Conservation (phyloP, 495 filamentous ascomycete species). For the Podospora pseudopauciseta region DNA sequence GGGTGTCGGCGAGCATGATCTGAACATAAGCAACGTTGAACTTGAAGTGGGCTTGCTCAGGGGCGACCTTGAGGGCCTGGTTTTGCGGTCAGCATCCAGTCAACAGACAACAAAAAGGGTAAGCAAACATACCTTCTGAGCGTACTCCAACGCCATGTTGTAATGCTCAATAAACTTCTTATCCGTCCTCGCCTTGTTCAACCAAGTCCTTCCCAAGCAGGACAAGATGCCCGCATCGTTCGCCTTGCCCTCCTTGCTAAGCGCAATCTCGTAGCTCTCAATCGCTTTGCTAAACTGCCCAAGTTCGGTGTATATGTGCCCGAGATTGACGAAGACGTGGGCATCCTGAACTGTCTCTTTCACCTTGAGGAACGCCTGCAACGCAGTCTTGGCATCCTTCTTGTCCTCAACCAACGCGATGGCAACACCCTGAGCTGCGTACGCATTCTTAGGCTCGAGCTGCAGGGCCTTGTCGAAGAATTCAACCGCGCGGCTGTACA, state of each 20-base stretch:
- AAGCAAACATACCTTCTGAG: slow-evolving; percentile 56
- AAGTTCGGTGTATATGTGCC: slow-evolving; percentile 85
- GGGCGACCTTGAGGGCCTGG: slow-evolving; percentile 69
- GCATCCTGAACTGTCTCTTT: slow-evolving; percentile 83
- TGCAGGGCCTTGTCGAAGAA: slow-evolving; percentile 98
- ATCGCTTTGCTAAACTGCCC: slow-evolving; percentile 85
- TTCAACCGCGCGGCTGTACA: slow-evolving; percentile 87
- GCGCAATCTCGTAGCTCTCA: slow-evolving; percentile 89
- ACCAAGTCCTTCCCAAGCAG: slow-evolving; percentile 92
- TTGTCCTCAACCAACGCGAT: slow-evolving; percentile 92
- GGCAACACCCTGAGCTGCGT: slow-evolving; percentile 91
- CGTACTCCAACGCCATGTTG: slow-evolving; percentile 82
- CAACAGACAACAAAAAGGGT: not conserved
- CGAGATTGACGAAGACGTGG: slow-evolving; percentile 84
- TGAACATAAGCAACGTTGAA: slow-evolving; percentile 99
- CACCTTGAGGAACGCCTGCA: slow-evolving; percentile 83
- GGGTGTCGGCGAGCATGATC: slow-evolving; percentile 79
- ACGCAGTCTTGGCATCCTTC: slow-evolving; percentile 73
- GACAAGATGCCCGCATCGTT: slow-evolving; percentile 79
- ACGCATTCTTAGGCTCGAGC: slow-evolving; percentile 87
- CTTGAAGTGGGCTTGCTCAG: slow-evolving; percentile 82
- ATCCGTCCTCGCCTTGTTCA: slow-evolving; percentile 70
- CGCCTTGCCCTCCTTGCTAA: slow-evolving; percentile 70
- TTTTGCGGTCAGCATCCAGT: slow-evolving; percentile 22
- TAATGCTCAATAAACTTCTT: slow-evolving; percentile 77